phyloP scores from a whole-genome alignment of 441 rosid species.

The Arabidopsis hybrid region DNA sequence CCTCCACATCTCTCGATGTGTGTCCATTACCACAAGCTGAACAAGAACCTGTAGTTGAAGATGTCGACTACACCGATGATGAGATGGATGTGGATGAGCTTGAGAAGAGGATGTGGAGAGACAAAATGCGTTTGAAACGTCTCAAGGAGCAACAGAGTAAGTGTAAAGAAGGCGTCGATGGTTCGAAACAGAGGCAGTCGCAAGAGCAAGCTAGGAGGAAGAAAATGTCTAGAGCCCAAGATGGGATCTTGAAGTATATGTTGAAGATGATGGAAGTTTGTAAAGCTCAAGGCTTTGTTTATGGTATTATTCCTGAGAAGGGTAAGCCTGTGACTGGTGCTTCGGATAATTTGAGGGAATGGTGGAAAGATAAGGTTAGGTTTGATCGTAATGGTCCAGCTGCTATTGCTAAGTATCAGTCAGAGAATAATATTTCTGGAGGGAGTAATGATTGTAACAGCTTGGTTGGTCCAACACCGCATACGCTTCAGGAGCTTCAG shows the following conservation, averaged over 20 bases:
- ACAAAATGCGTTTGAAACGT: slow-evolving; percentile 78
- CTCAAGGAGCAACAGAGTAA: slow-evolving; percentile 67
- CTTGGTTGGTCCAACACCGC: slow-evolving; percentile 77
- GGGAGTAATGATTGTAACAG: slow-evolving; percentile 54
- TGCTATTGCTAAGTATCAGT: slow-evolving; percentile 81
- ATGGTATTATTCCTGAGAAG: slow-evolving; percentile 94
- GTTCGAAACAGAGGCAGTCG: slow-evolving; percentile 80
- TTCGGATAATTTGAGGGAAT: slow-evolving; percentile 90
- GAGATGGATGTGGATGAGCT: slow-evolving; percentile 86
- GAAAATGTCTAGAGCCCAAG: slow-evolving; percentile 99
- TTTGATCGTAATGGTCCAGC: slow-evolving; percentile 98
- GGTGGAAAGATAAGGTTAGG: slow-evolving; percentile 99
- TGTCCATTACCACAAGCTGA: slow-evolving; percentile 50
- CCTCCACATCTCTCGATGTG: slow-evolving; percentile 47
- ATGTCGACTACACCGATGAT: slow-evolving; percentile 71
- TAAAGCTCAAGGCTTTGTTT: slow-evolving; percentile 96
- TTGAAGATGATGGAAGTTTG: slow-evolving; percentile 99
- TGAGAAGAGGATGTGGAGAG: slow-evolving; percentile 94
- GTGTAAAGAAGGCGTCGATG: slow-evolving; percentile 59
- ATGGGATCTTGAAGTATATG: slow-evolving; percentile 96
- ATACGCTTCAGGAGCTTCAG: slow-evolving; percentile 90
- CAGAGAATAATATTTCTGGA: slow-evolving; percentile 73
- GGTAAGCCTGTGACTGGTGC: slow-evolving; percentile 99
- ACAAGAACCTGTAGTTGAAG: slow-evolving; percentile 62
- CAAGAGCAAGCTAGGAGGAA: slow-evolving; percentile 98